Conservation (phyloP, 2,329 filamentous ascomycete genomes). For the Stenocarpella maydis region DNA sequence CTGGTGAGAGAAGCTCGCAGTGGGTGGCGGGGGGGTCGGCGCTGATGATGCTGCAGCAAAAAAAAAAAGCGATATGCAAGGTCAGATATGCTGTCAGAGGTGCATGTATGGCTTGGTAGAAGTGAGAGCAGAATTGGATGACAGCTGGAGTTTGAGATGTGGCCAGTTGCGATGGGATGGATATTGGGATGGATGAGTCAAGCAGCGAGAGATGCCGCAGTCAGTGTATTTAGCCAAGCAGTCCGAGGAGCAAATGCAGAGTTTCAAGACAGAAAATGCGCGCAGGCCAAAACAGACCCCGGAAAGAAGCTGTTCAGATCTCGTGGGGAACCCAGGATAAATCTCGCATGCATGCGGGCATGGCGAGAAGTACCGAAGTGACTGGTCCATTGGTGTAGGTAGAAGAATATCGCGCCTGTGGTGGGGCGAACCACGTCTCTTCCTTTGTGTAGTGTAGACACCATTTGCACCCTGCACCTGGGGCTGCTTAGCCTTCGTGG, state of each 20-base stretch:
- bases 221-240: background rate
- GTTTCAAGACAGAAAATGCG: slow-evolving; percentile 17
- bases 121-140: background rate
- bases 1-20: slow-evolving; percentile 34
- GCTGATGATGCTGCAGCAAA: slow-evolving; percentile 29
- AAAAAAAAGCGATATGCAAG: slow-evolving; percentile 14
- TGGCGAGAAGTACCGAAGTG: slow-evolving; percentile 15
- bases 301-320: slow-evolving; percentile 4
- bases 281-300: slow-evolving; percentile 15
- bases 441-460: background rate
- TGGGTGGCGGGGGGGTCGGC: slow-evolving; percentile 20
- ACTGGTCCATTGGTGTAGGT: slow-evolving; percentile 22
- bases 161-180: background rate
- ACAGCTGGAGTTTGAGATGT: background rate
- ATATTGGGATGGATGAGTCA: slow-evolving; percentile 18
- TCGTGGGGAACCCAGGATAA: slow-evolving; percentile 15
- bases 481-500: background rate
- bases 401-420: background rate
- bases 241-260: background rate
- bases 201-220: background rate
- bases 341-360: slow-evolving; percentile 25
- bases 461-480: slow-evolving; percentile 6
- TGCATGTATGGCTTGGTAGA: background rate
- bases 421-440: slow-evolving; percentile 14
- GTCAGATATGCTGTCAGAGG: background rate